Base-by-base conservation (phyloP, 768 basidiomycete species). In the Aureoboletus auriporus region DNA sequence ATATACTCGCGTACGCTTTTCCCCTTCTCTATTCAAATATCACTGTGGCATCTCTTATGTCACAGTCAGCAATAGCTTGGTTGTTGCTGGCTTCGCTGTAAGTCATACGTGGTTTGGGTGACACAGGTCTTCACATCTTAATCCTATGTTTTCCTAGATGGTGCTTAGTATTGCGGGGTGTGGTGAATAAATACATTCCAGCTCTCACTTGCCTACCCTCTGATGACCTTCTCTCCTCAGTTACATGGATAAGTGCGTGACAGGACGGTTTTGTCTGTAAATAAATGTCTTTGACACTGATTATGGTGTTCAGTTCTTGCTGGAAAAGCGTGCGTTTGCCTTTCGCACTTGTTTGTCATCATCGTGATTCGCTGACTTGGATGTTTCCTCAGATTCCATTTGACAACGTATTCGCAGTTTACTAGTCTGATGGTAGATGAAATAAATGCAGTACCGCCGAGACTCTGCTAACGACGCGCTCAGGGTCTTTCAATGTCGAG, bases 61-160 rank as follows among this genome's bases (percentile, higher is more conserved):
- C 28, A 50, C 31, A 79, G 77, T 79, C 44, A 79, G 75, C 66
- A 78, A 76, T 57, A 71, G 71, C 20, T 75, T 69, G 46, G 53
- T 68, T 55, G 44, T 72, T 8, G 69, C 70, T 3, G 52, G 50
- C 14, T 28, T 60, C 6, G 67, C 68, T 11, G 73, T 55, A 48
- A 35, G 62, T 50, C 1, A 8, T 17, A 8, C 29, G 13, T 42
- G 26, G 2, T 33, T 38, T 7, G 7, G 20, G 20, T 23, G 20
- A 23, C 20, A 23, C 20, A 23, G 20, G 20, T 23, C 20, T 23
- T 23, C 2, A 23, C 20, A 23, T 23, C 20, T 23, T 23, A 23
- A 2, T 23, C n/a, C 13, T 4, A 23, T 23, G 20, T 23, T 23
- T 23, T 23, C 20, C 20, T 23, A 23, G 20, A 23, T 23, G 20